Percentiles rank a stretch among this genome's conserved stretches.
These are phyloP conservation scores for Truncatella angustata DNA, from an alignment of 2,329 filamentous ascomycete species.

Conservation along the genomic window DNA sequence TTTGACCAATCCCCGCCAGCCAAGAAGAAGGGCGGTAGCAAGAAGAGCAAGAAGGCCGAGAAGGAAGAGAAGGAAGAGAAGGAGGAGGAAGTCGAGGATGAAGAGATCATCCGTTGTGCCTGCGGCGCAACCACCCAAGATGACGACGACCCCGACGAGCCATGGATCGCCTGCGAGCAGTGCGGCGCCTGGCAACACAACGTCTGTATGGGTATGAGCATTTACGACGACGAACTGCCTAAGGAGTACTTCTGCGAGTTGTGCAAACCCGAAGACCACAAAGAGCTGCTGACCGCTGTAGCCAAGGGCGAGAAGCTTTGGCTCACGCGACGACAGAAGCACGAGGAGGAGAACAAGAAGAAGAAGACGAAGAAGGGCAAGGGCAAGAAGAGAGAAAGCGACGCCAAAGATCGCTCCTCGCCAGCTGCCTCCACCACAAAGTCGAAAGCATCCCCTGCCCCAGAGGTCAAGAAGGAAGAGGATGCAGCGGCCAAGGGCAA, in stretches of 20 bases:
- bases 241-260: slow-evolving; percentile 90
- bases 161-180: slow-evolving; percentile 94
- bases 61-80: slow-evolving; percentile 17
- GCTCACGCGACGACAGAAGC: slow-evolving; percentile 65
- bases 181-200: slow-evolving; percentile 98
- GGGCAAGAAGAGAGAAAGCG: slow-evolving; percentile 56
- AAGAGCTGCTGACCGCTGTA: slow-evolving; percentile 75
- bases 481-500: slow-evolving; percentile 44
- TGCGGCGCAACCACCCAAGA: slow-evolving; percentile 83
- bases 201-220: slow-evolving; percentile 83
- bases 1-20: slow-evolving; percentile 61
- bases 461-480: slow-evolving; percentile 47
- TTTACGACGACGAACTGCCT: slow-evolving; percentile 74
- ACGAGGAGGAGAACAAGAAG: slow-evolving; percentile 62
- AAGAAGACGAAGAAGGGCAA: slow-evolving; percentile 50
- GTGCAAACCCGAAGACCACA: slow-evolving; percentile 82
- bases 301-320: slow-evolving; percentile 81
- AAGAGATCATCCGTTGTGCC: slow-evolving; percentile 83
- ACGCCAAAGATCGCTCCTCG: slow-evolving; percentile 59
- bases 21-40: slow-evolving; percentile 37
- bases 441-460: slow-evolving; percentile 34
- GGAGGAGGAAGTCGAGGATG: slow-evolving; percentile 54
- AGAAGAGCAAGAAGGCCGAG: slow-evolving; percentile 34
- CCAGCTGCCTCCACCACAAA: slow-evolving; percentile 38
- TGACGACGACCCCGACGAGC: slow-evolving; percentile 72